phyloP scores from a whole-genome alignment of 106 monocot genomes.

The Iris macrosiphon region DNA sequence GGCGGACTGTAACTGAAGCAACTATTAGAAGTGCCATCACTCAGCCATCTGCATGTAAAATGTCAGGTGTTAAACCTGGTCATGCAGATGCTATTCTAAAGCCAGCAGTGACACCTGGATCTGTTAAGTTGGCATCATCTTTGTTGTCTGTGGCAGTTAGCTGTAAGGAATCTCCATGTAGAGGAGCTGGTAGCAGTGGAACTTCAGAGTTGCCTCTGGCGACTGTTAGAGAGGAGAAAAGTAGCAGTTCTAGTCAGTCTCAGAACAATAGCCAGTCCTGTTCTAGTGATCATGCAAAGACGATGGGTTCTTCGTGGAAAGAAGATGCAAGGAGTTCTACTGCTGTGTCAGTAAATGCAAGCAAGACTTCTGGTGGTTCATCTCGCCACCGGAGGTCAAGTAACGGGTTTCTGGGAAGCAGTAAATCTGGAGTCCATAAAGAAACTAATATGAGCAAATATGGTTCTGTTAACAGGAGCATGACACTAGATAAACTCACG shows the following conservation, averaged over 20 bases:
- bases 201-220: slow-evolving; percentile 33
- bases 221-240: slow-evolving; percentile 71
- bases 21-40: slow-evolving; percentile 23
- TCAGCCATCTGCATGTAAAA: slow-evolving; percentile 43
- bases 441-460: slow-evolving; percentile 45
- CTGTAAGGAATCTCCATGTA: slow-evolving; percentile 37
- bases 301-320: slow-evolving; percentile 39
- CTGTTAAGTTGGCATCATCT: slow-evolving; percentile 28
- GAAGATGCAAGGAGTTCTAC: slow-evolving; percentile 75
- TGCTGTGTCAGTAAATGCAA: slow-evolving; percentile 44
- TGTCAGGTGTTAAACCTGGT: slow-evolving; percentile 34
- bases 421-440: slow-evolving; percentile 30
- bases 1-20: slow-evolving; percentile 28
- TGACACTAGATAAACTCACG: slow-evolving; percentile 31
- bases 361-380: slow-evolving; percentile 43
- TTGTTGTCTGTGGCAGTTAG: slow-evolving; percentile 9
- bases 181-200: slow-evolving; percentile 29
- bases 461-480: slow-evolving; percentile 19
- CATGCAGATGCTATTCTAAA: slow-evolving; percentile 32
- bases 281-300: slow-evolving; percentile 60
- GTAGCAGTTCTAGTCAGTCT: slow-evolving; percentile 79
- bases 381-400: slow-evolving; percentile 59
- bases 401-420: slow-evolving; percentile 46
- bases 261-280: slow-evolving; percentile 81
- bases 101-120: slow-evolving; percentile 14